Evolutionary conservation across 225 moss, liverwort and hornwort species (phyloP).

Genomic region (Antitrichia curtipendula): DNA sequence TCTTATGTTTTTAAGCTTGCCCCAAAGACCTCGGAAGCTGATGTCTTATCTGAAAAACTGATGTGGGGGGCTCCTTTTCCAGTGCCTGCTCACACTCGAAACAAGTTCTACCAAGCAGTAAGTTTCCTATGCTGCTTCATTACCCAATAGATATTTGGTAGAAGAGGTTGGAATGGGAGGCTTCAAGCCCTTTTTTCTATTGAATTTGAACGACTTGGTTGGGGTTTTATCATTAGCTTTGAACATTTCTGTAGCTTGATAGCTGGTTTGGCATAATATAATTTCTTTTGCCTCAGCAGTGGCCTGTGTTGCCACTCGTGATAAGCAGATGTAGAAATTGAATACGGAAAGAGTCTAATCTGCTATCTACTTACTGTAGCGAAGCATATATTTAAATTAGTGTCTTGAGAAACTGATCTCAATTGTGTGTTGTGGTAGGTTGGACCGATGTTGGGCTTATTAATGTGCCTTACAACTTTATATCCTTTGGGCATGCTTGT

Average conservation of each 20-base stretch:
- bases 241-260: not conserved
- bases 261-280: not conserved
- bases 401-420: not conserved
- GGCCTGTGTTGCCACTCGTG: not conserved
- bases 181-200: not conserved
- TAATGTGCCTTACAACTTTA: slow-evolving; percentile 95
- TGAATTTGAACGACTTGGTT: not conserved
- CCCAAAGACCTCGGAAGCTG: slow-evolving; percentile 23
- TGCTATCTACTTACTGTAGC: not conserved
- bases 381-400: not conserved
- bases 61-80: slow-evolving; percentile 93
- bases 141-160: not conserved
- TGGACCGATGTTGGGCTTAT: slow-evolving; percentile 87
- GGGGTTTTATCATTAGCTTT: not conserved
- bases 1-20: slow-evolving; percentile 72
- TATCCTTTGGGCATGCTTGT: slow-evolving; percentile 98
- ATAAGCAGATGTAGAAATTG: not conserved
- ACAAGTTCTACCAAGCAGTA: slow-evolving; percentile 80
- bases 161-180: not conserved
- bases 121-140: not conserved
- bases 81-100: slow-evolving; percentile 60
- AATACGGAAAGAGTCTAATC: not conserved
- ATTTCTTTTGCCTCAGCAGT: not conserved
- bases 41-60: slow-evolving; percentile 22
- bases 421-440: slow-evolving; percentile 39